Percentiles rank a stretch among this genome's conserved stretches.
phyloP scores from a whole-genome alignment of 306 rosid species.

The Vigna nakashimae region DNA sequence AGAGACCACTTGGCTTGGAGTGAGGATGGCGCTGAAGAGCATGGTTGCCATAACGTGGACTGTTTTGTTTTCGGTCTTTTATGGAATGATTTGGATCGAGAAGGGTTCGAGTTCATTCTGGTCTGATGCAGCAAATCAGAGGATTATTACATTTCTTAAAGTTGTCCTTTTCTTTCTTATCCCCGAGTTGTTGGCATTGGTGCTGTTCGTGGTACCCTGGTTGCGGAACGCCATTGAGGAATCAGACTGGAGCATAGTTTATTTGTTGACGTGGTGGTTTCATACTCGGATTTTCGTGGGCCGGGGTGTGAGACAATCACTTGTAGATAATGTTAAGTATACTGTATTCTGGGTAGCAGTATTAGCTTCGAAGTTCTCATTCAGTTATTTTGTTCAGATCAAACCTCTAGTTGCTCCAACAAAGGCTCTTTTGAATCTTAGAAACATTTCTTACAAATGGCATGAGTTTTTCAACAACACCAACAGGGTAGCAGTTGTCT shows the following conservation, averaged over 20 bases:
- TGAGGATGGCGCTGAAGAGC: conserved; percentile 82
- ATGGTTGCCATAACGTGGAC: conserved; percentile 77
- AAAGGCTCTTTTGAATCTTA: conserved; percentile 61
- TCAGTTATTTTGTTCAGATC: conserved; percentile 92
- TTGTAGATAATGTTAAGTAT: conserved; percentile 75
- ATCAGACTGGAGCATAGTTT: conserved; percentile 66
- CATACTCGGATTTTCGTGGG: conserved; percentile 85
- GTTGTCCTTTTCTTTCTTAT: conserved; percentile 64
- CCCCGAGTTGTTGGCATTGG: conserved; percentile 77
- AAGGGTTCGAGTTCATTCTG: conserved; percentile 63
- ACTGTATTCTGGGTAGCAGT: conserved; percentile 73
- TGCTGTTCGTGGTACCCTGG: conserved; percentile 77
- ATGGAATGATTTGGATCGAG: conserved; percentile 79
- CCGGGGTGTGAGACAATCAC: conserved; percentile 87
- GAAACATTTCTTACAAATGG: conserved; percentile 51
- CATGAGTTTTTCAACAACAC: conserved; percentile 78
- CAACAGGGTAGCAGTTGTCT: conserved; percentile 68
- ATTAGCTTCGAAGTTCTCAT: conserved; percentile 75
- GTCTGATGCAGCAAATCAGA: conserved; percentile 71
- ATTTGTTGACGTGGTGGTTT: conserved; percentile 91
- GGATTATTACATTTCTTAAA: conserved; percentile 66
- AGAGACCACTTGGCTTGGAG: conserved; percentile 78
- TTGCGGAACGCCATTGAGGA: conserved; percentile 71
- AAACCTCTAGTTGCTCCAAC: conserved; percentile 88
- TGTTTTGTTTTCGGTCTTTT: conserved; percentile 71